Percentiles rank a stretch among this genome's conserved stretches.
Conservation (phyloP, 1,139 yeast species). For the Pichia cactophila region DNA sequence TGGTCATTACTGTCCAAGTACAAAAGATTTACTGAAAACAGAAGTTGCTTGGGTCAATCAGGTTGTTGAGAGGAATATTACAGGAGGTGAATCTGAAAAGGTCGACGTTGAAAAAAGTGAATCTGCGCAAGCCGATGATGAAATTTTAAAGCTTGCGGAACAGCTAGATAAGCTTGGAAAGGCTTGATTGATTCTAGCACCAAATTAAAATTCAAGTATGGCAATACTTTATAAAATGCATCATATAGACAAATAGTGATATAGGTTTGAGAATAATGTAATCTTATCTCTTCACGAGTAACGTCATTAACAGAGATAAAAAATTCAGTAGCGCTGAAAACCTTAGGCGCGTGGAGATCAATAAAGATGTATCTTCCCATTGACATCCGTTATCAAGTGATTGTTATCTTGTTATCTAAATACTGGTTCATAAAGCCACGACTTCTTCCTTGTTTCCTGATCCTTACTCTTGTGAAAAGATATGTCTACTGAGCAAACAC, state of each 20-base stretch:
- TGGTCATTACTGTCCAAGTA: constrained; percentile 78
- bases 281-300: too few relatives aligned
- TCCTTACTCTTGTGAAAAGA: neutral
- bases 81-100: constrained; percentile 13
- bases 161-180: constrained; percentile 26
- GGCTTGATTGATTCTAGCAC: constrained; percentile 11
- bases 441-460: too few relatives aligned
- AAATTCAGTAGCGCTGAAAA: too few relatives aligned
- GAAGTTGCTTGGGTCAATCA: constrained; percentile 29
- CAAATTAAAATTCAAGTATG: too few relatives aligned
- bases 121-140: constrained; percentile 13
- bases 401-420: neutral
- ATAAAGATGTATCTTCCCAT: too few relatives aligned
- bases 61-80: constrained; percentile 15
- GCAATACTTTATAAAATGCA: too few relatives aligned
- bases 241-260: too few relatives aligned
- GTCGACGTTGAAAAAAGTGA: neutral
- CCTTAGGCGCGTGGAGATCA: too few relatives aligned
- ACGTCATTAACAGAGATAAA: too few relatives aligned
- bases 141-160: constrained; percentile 21
- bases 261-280: too few relatives aligned
- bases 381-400: too few relatives aligned
- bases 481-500: constrained; percentile 13
- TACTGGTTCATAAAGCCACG: too few relatives aligned
- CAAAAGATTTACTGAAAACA: constrained; percentile 41